Evolutionary conservation across 1,284 basidiomycete species (phyloP).

Genomic region (Trichosporon inkin): DNA sequence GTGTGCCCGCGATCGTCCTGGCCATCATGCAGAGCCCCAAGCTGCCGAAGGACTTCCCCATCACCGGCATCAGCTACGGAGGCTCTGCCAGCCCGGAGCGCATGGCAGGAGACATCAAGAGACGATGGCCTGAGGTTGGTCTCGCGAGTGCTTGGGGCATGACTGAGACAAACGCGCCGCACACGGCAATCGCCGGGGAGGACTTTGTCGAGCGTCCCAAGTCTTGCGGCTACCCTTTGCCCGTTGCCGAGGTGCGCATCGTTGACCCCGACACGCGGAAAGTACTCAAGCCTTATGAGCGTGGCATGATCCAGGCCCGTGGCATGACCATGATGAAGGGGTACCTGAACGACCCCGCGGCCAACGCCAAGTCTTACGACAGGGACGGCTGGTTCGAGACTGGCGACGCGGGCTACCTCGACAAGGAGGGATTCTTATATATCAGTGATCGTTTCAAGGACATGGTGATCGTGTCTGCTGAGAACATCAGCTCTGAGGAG

Average conservation of each 20-base stretch:
- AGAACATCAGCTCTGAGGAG: conserved; percentile 38
- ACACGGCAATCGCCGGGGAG: conserved; percentile 35
- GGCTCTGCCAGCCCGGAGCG: conserved; percentile 40
- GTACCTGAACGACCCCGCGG: conserved; percentile 25
- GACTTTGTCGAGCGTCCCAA: conserved; percentile 32
- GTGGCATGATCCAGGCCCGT: conserved; percentile 33
- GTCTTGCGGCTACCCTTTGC: conserved; percentile 33
- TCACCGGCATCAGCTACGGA: conserved; percentile 42
- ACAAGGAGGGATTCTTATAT: conserved; percentile 40
- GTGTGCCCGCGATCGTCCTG: conserved; percentile 40
- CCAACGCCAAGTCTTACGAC: conserved; percentile 23
- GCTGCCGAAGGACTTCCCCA: conserved; percentile 25
- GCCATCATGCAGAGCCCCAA: conserved; percentile 33
- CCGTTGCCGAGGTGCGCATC: conserved; percentile 34
- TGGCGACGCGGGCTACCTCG: conserved; percentile 39
- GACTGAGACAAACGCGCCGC: conserved; percentile 44
- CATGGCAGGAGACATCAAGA: conserved; percentile 31
- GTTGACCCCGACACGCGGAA: conserved; percentile 33
- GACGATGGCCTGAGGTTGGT: conserved; percentile 33
- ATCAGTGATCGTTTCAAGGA: conserved; percentile 40
- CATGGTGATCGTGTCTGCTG: conserved; percentile 46
- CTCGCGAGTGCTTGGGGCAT: conserved; percentile 36
- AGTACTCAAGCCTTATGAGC: conserved; percentile 23
- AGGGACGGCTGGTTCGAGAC: conserved; percentile 45
- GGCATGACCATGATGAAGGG: conserved; percentile 43